phyloP scores from a whole-genome alignment of 352 stramenopile species.

The Phytophthora fragariaefolia region DNA sequence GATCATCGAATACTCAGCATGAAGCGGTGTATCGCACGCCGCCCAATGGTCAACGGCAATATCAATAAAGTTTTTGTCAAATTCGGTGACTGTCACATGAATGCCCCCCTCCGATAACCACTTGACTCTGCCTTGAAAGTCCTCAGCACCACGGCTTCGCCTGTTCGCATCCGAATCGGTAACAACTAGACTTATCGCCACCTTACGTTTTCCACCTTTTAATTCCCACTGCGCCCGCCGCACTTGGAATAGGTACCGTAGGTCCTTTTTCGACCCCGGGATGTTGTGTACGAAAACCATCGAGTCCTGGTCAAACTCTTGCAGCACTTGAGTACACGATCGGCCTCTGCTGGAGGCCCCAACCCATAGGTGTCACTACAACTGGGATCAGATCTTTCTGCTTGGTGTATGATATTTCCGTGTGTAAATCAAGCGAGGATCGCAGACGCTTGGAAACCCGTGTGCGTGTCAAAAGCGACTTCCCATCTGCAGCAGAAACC shows the following conservation, averaged over 20 bases:
- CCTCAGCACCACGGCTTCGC: slow-evolving; percentile 32
- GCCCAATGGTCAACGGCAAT: slow-evolving; percentile 41
- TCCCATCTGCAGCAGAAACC: slow-evolving; percentile 33
- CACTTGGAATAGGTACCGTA: slow-evolving; percentile 30
- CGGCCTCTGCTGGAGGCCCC: slow-evolving; percentile 27
- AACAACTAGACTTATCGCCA: slow-evolving; percentile 32
- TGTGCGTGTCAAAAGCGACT: slow-evolving; percentile 10
- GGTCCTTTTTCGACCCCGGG: slow-evolving; percentile 18
- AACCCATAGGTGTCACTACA: slow-evolving; percentile 33
- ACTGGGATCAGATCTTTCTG: slow-evolving; percentile 38
- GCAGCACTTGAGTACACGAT: slow-evolving; percentile 30
- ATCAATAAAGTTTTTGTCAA: slow-evolving; percentile 36
- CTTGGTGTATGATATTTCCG: slow-evolving; percentile 23
- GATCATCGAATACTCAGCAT: slow-evolving; percentile 59
- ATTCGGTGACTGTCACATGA: slow-evolving; percentile 34
- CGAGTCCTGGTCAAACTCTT: slow-evolving; percentile 36
- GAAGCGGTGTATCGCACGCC: slow-evolving; percentile 40
- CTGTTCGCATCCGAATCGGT: slow-evolving; percentile 37
- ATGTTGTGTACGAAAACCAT: slow-evolving; percentile 36
- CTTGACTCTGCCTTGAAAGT: slow-evolving; percentile 23
- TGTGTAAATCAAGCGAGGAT: slow-evolving; percentile 23
- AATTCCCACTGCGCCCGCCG: slow-evolving; percentile 24
- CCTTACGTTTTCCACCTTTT: slow-evolving; percentile 14
- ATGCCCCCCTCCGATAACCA: slow-evolving; percentile 42
- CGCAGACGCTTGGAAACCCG: slow-evolving; percentile 22